Percentiles rank a stretch among this genome's conserved stretches.
Evolutionary conservation across 176 grass and related monocot species (phyloP).

Genomic region (Oropetium thomaeum): DNA sequence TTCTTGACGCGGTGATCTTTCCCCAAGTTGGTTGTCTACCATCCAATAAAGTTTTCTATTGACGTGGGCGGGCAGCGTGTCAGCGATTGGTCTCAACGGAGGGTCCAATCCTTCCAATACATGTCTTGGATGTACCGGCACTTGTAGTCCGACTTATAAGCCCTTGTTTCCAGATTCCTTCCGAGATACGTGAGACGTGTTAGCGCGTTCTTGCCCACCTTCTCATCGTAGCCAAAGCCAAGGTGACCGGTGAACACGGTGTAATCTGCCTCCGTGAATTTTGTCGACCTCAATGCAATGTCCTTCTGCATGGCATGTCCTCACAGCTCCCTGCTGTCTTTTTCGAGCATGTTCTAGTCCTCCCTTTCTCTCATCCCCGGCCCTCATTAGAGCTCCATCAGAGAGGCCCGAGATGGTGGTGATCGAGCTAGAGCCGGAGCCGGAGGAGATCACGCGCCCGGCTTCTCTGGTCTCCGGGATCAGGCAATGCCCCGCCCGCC

Average conservation of each 20-base stretch:
- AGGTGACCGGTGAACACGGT: no score
- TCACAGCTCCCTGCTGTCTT: not conserved
- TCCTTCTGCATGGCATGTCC: not conserved
- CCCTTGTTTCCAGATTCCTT: not conserved
- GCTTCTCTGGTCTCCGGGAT: not conserved
- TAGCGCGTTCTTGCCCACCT: not conserved
- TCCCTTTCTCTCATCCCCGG: not conserved
- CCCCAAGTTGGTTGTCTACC: not conserved
- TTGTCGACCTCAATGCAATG: not conserved
- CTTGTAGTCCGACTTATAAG: not conserved
- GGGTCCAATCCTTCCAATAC: not conserved
- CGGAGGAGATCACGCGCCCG: slow-evolving; percentile 1
- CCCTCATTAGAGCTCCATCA: no score
- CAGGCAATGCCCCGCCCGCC: not conserved
- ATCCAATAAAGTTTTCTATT: slow-evolving; percentile 22
- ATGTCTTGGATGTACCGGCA: not conserved
- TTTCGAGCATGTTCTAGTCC: not conserved
- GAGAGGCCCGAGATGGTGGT: slow-evolving; percentile 50
- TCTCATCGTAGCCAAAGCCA: not conserved
- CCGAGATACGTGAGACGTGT: not conserved
- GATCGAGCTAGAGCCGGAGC: slow-evolving; percentile 68
- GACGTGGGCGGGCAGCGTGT: not conserved
- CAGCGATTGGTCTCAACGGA: not conserved
- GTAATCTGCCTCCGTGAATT: no score
- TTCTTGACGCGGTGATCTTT: not conserved